Evolutionary conservation across 2,329 filamentous ascomycete species (phyloP).

Genomic region (Aspergillus piperis): DNA sequence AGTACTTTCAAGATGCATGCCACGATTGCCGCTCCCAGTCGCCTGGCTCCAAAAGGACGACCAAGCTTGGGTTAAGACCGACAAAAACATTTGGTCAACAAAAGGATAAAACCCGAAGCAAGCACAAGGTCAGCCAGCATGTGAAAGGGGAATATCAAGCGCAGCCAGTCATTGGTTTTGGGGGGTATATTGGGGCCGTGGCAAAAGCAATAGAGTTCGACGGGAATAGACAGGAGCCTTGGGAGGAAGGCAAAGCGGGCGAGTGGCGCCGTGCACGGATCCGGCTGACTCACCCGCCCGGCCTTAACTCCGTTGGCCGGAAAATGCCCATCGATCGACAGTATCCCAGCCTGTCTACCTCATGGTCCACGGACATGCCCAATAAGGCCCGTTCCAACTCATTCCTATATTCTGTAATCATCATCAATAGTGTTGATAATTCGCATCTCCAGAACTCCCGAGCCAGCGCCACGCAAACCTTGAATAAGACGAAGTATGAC

Average conservation of each 20-base stretch:
- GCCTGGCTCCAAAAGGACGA: neutral
- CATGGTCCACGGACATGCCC: neutral
- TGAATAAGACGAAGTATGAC: neutral
- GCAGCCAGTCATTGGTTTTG: neutral
- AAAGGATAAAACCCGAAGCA: neutral
- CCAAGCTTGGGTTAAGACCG: neutral
- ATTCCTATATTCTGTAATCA: neutral
- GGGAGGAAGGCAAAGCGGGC: conserved; percentile 3
- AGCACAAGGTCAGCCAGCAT: conserved; percentile 5
- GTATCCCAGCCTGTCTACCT: neutral
- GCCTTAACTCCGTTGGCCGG: neutral
- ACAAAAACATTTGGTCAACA: neutral
- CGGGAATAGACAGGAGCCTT: neutral
- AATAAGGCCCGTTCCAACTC: neutral
- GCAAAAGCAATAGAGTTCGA: conserved; percentile 13
- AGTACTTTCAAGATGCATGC: neutral
- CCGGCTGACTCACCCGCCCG: conserved; percentile 3
- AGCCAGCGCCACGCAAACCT: conserved; percentile 14
- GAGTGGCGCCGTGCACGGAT: neutral
- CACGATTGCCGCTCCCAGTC: neutral
- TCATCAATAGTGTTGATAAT: neutral
- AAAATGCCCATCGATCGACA: neutral
- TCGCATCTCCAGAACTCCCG: neutral
- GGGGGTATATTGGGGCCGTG: neutral
- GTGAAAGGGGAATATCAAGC: neutral